phyloP scores from a whole-genome alignment of 345 rosid species.

The Eucalyptus globulus region DNA sequence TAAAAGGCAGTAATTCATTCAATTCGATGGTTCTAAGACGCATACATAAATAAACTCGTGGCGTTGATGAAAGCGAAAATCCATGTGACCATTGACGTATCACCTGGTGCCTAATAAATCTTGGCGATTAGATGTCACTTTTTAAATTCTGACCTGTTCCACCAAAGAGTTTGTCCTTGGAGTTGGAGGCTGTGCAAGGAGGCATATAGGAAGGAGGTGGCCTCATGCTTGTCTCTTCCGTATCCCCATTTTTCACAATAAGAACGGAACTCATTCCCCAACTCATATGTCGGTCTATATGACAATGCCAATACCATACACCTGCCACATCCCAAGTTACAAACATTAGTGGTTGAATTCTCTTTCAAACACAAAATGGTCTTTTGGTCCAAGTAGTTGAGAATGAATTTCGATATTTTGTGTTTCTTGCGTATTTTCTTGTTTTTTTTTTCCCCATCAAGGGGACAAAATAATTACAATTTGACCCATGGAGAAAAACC shows the following conservation, averaged over 20 bases:
- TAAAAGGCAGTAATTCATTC: neutral
- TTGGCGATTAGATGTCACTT: neutral
- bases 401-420: neutral
- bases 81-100: neutral
- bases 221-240: neutral
- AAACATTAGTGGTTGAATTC: neutral
- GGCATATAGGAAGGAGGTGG: neutral
- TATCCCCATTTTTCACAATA: neutral
- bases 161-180: neutral
- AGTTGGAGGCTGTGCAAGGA: neutral
- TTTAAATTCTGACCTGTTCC: neutral
- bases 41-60: neutral
- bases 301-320: constrained; percentile 22
- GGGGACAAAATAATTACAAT: neutral
- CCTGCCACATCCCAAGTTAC: neutral
- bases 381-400: neutral
- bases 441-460: neutral
- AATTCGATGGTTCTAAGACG: neutral
- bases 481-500: neutral
- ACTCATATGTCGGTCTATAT: neutral
- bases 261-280: neutral
- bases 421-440: neutral
- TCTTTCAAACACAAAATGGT: neutral
- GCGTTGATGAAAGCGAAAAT: neutral
- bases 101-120: neutral